A percentile compares a stretch with the other conserved stretches of the same genome.
Evolutionary conservation across 75 land plant species (phyloP).

Genomic region (Isoetes taiwanensis): DNA sequence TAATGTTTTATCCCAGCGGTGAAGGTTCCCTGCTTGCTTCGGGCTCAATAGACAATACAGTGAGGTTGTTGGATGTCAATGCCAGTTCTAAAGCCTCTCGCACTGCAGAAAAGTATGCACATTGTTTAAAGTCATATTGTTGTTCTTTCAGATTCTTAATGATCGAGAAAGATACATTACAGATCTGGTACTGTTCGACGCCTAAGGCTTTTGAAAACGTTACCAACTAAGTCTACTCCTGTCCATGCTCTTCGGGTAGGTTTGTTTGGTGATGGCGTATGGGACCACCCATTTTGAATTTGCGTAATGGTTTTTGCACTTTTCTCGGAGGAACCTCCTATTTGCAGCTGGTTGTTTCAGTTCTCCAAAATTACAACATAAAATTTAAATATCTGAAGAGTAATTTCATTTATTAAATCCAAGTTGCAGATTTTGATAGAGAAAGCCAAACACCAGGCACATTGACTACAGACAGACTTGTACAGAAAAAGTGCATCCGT

Average conservation of each 20-base stretch:
- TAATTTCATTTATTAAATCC: no score
- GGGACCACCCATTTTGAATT: not conserved
- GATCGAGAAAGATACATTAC: conserved; percentile 8
- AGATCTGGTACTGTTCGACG: conserved; percentile 38
- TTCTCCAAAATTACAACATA: conserved; percentile 13
- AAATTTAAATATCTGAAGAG: no score
- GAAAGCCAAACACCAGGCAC: no score
- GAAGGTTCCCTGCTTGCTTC: conserved; percentile 93
- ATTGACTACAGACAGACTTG: no score
- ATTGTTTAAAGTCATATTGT: not conserved
- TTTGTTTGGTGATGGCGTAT: not conserved
- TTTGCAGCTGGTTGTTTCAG: conserved; percentile 77
- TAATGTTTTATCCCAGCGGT: conserved; percentile 45
- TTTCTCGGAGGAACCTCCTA: conserved; percentile 76
- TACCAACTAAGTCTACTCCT: conserved; percentile 93
- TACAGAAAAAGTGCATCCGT: no score
- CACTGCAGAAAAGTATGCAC: conserved; percentile 63
- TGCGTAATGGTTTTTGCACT: conserved; percentile 24
- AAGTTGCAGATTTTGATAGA: no score
- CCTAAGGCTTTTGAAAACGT: conserved; percentile 66
- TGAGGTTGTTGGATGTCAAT: conserved; percentile 92
- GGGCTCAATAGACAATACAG: conserved; percentile 91
- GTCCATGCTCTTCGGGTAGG: conserved; percentile 61
- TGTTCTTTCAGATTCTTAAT: not conserved
- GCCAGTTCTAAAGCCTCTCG: conserved; percentile 51